These are phyloP conservation scores for Tuber melanosporum DNA, from an alignment of 495 filamentous ascomycete species.

Conservation along the genomic window DNA sequence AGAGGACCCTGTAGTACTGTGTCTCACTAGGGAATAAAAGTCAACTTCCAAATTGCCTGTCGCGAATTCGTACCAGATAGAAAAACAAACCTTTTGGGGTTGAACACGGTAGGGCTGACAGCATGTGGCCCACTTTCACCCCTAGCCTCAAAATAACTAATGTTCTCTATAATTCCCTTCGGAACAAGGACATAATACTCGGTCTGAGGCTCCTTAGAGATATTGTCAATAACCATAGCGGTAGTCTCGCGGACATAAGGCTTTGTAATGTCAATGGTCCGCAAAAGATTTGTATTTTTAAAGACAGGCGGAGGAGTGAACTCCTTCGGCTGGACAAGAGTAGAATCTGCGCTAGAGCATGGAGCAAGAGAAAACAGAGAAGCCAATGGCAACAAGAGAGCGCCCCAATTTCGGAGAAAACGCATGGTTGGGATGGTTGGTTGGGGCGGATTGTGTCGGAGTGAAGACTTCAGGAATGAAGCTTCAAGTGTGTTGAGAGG, in stretches of 20 bases:
- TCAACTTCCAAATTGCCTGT: constrained; percentile 28
- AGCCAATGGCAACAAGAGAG: constrained; percentile 24
- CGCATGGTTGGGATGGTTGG: constrained; percentile 15
- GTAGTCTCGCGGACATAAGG: constrained; percentile 79
- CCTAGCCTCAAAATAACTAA: constrained; percentile 83
- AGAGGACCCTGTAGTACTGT: constrained; percentile 76
- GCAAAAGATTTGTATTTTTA: constrained; percentile 83
- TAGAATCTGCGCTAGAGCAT: constrained; percentile 8
- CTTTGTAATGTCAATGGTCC: constrained; percentile 87
- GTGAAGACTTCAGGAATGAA: neutral
- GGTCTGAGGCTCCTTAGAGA: constrained; percentile 62
- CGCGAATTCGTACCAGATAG: neutral
- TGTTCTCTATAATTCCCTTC: constrained; percentile 59
- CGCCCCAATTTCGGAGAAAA: constrained; percentile 31
- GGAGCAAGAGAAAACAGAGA: constrained; percentile 16
- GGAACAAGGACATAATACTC: constrained; percentile 87
- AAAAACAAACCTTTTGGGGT: constrained; percentile 53
- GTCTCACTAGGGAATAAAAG: constrained; percentile 44
- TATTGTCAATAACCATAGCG: constrained; percentile 91
- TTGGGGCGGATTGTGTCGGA: neutral
- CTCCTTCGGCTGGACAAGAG: constrained; percentile 53
- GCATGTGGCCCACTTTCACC: constrained; percentile 53
- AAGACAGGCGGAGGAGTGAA: constrained; percentile 88
- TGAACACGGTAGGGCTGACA: constrained; percentile 60
- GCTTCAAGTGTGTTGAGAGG: neutral